A percentile compares a stretch with the other conserved stretches of the same genome.
Conservation (phyloP, 495 filamentous ascomycete species). For the Aspergillus wentii region DNA sequence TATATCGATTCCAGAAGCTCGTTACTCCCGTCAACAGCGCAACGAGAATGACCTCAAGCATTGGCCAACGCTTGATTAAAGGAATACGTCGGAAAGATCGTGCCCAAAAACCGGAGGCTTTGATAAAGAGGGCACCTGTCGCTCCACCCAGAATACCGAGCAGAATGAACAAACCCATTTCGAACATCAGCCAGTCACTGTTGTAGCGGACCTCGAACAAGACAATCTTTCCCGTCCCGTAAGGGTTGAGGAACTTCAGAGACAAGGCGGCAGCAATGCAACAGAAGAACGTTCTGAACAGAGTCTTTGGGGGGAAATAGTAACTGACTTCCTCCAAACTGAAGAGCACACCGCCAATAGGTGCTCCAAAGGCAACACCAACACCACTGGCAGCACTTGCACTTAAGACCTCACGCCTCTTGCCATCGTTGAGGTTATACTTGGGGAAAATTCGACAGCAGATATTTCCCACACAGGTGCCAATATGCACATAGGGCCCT, state of each 20-base stretch:
- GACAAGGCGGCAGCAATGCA: constrained; percentile 90
- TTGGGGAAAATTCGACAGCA: constrained; percentile 88
- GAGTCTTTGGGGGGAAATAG: constrained; percentile 97
- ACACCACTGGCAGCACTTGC: constrained; percentile 91
- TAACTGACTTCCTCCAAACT: constrained; percentile 94
- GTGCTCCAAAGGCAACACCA: constrained; percentile 91
- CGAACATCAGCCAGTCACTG: constrained; percentile 93
- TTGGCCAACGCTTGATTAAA: constrained; percentile 73
- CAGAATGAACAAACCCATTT: constrained; percentile 78
- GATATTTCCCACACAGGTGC: constrained; percentile 93
- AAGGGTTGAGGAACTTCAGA: constrained; percentile 91
- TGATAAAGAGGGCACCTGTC: constrained; percentile 89
- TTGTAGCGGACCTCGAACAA: constrained; percentile 90
- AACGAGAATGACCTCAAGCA: constrained; percentile 85
- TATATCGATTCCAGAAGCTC: constrained; percentile 92
- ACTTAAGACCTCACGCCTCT: constrained; percentile 85
- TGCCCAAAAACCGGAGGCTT: constrained; percentile 87
- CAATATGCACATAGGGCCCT: constrained; percentile 96
- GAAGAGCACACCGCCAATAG: constrained; percentile 89
- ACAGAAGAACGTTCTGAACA: constrained; percentile 97
- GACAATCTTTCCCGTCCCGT: constrained; percentile 94
- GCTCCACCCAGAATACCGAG: constrained; percentile 82
- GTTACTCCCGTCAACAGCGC: constrained; percentile 77
- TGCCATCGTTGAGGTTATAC: constrained; percentile 90
- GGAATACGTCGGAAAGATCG: constrained; percentile 78